These are phyloP conservation scores for Tetrapisispora nanseiensis DNA, from an alignment of 805 yeast genomes.

Conservation along the genomic window DNA sequence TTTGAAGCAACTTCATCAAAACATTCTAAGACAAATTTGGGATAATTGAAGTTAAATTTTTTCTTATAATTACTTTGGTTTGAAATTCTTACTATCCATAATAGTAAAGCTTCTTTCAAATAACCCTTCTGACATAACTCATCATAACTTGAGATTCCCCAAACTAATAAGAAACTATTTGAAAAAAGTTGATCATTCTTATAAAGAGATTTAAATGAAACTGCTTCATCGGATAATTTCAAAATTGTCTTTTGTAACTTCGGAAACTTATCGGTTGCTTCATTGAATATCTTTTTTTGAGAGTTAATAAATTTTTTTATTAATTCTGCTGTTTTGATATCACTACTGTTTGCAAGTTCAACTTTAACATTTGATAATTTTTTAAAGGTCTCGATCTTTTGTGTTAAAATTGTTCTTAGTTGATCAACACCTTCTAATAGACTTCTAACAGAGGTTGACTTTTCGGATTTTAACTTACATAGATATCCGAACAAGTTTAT, in stretches of 20 bases:
- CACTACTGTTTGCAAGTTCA: slow-evolving; percentile 16
- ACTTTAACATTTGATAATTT: slow-evolving; percentile 20
- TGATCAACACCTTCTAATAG: slow-evolving; percentile 52
- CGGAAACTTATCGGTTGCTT: slow-evolving; percentile 32
- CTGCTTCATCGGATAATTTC: slow-evolving; percentile 34
- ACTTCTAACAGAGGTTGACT: slow-evolving; percentile 40
- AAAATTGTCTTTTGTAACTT: slow-evolving; percentile 29
- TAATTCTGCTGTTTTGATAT: slow-evolving; percentile 21
- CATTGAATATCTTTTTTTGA: slow-evolving; percentile 40
- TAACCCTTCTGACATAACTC: slow-evolving; percentile 40
- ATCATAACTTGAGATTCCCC: slow-evolving; percentile 49
- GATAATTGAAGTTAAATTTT: slow-evolving; percentile 29
- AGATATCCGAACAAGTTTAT: slow-evolving; percentile 46
- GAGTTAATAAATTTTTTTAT: slow-evolving; percentile 39
- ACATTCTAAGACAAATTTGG: slow-evolving; percentile 36
- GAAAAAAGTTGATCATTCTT: slow-evolving; percentile 46
- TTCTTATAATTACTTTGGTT: slow-evolving; percentile 33
- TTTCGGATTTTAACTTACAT: slow-evolving; percentile 42
- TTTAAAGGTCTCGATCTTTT: slow-evolving; percentile 38
- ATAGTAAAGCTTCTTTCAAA: slow-evolving; percentile 47
- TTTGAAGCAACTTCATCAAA: slow-evolving; percentile 33
- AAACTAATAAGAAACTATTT: slow-evolving; percentile 43
- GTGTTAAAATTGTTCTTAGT: slow-evolving; percentile 39
- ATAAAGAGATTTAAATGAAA: slow-evolving; percentile 49
- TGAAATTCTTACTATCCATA: slow-evolving; percentile 54